Base-by-base conservation (phyloP, 257 asterid genomes). In the Penstemon eatonii region DNA sequence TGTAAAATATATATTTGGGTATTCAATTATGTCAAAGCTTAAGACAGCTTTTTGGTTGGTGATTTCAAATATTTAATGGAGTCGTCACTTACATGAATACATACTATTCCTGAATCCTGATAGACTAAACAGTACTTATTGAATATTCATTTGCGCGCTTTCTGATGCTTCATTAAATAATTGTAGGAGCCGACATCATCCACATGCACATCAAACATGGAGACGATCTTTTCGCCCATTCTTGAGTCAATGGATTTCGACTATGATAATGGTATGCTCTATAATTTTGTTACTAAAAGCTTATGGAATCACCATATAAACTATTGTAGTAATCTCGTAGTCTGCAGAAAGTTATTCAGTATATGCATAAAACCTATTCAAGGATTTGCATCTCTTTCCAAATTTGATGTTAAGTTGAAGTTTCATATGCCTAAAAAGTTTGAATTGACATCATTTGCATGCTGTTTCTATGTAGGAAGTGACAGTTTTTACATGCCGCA, bases 211-310 rank as follows among this genome's bases (percentile, higher is more conserved):
- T 72, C 94, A 72, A 83, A 87, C 82, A 67, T 79, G 13, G 96
- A 86, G 75, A 83, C 95, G n/a, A 88, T 92, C 62, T 89, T 89
- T 76, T 92, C 97, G 33, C 92, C 92, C 15, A 79, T 85, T 74
- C 70, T 83, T 75, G 95, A 88, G 66, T 83, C 95, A 12, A 76
- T 82, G 43, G 87, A 82, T 66, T 69, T 72, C 56, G 68, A 78
- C 67, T 64, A 60, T 55, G 71, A 67, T 75, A 90, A 79, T 81
- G 98, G 98, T 90, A 74, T 59, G 76, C 11, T 42, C 56, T 55
- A 13, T 40, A 59, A 19, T 39, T 50, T 59, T 63, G 6, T 19
- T 13, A 56, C 47, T 58, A 53, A 61, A 59, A 63, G 60, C 65
- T n/a, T 7, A 51, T 56, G 39, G 51, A 47, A 25, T 33, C 45